phyloP scores from a whole-genome alignment of 2,329 filamentous ascomycete genomes.

The Fusarium succisae region DNA sequence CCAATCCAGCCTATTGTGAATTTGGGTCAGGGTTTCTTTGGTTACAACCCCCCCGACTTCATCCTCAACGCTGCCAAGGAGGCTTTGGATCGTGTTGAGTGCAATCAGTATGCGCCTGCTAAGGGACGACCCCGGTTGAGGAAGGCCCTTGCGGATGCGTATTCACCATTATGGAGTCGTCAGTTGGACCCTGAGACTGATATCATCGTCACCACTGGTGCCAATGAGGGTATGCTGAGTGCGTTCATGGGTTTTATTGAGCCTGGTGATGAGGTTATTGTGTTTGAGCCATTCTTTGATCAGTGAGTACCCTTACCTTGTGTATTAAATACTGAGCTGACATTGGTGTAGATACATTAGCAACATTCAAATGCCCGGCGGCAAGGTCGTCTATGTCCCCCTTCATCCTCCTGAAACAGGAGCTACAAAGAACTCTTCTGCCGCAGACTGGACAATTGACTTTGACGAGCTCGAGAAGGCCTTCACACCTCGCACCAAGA shows the following conservation, averaged over 20 bases:
- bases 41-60: conserved; percentile 93
- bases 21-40: conserved; percentile 77
- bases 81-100: conserved; percentile 89
- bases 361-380: conserved; percentile 98
- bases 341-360: conserved; percentile 70
- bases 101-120: conserved; percentile 98
- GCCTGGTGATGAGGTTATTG: conserved; percentile 92
- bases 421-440: conserved; percentile 80
- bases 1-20: conserved; percentile 72
- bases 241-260: conserved; percentile 99
- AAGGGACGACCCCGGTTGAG: conserved; percentile 90
- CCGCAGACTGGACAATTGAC: conserved; percentile 88
- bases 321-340: not conserved
- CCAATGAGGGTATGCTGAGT: conserved; percentile 93
- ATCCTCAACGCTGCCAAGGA: conserved; percentile 91
- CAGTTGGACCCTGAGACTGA: conserved; percentile 88
- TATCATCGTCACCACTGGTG: conserved; percentile 92
- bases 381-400: conserved; percentile 95
- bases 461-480: conserved; percentile 82
- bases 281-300: conserved; percentile 99
- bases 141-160: conserved; percentile 92
- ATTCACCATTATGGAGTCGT: conserved; percentile 87
- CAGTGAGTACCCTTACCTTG: conserved; percentile 62
- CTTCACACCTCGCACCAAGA: conserved; percentile 88
- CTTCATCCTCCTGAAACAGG: conserved; percentile 88